phyloP scores from a whole-genome alignment of 2,329 filamentous ascomycete genomes.

The Colletotrichum salicis region DNA sequence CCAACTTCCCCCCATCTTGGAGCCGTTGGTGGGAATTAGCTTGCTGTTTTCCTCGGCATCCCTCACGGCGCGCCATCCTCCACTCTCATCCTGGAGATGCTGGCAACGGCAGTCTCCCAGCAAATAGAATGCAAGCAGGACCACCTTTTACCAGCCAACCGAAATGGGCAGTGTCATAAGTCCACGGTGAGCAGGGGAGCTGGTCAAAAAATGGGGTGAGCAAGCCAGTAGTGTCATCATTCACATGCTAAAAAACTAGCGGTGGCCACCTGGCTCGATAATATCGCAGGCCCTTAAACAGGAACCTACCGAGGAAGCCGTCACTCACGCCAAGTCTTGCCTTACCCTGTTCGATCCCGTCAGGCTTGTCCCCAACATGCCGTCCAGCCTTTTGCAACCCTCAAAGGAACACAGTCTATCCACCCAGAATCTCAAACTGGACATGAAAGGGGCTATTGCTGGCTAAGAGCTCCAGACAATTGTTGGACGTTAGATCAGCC shows the following conservation, averaged over 20 bases:
- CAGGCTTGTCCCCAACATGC: constrained; percentile 6
- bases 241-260: constrained; percentile 34
- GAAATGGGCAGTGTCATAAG: constrained; percentile 22
- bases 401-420: constrained; percentile 10
- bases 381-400: constrained; percentile 2
- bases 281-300: constrained; percentile 12
- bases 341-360: constrained; percentile 17
- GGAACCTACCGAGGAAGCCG: constrained; percentile 30
- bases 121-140: constrained; percentile 14
- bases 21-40: background rate
- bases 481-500: constrained; percentile 1
- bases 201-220: constrained; percentile 4
- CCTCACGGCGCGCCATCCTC: background rate
- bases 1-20: background rate
- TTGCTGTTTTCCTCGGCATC: constrained; percentile 2
- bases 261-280: constrained; percentile 16
- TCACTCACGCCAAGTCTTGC: constrained; percentile 2
- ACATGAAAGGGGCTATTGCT: constrained; percentile 18
- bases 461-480: background rate
- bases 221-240: constrained; percentile 18
- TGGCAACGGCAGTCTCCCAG: constrained; percentile 6
- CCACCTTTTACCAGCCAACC: constrained; percentile 27
- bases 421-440: constrained; percentile 11
- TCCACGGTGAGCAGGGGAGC: constrained; percentile 10
- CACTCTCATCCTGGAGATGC: constrained; percentile 2